Evolutionary conservation across 768 basidiomycete species (phyloP), one percentile per base, ranked within the genome.

Genomic region (Serendipita sp.): DNA sequence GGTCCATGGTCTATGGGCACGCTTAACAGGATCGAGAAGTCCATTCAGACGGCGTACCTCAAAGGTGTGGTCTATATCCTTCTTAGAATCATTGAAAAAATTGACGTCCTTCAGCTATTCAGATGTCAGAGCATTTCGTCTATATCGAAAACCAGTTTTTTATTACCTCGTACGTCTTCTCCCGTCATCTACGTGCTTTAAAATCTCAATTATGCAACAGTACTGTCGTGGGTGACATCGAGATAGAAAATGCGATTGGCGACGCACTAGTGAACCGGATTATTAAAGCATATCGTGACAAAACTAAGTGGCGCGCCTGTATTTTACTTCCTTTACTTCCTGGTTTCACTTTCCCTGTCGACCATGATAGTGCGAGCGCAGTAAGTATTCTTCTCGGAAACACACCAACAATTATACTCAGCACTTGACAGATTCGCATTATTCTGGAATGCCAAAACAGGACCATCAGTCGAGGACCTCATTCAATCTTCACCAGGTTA

Each of bases 1-100:
- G 92, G 93, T 1, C 90, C 91, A 1, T 99, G 96, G 96, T 97
- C 94, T 2, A 79, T 98, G 74, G 96, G 94, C 2, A 97, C 93
- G 2, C 80, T 84, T 18, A 85, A 83, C 64, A 84, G 80, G 69
- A 82, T 86, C 54, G 96, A 99, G 74, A 83, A 85, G 70, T 97
- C 95, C 11, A 92, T 98, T 47, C 92, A 94, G 75, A 91, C 90
- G 69, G 93, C 94, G 11, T 96, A 97, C 71, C 76, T 91, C 65
- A 86, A 93, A 80, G 90, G 91, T 88, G 65, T 64, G 69, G 60
- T 18, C 3, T 44, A 7, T 13, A 3, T 11, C 44, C 66, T 45
- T 2, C 23, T 44, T 8, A 35, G 13, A 47, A 35, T 44, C 56
- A 62, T 63, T 68, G 68, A 38, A 41, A 41, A 2, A 41, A 67